phyloP scores from a whole-genome alignment of 768 basidiomycete species.

The Chlorophyllum brunneum region DNA sequence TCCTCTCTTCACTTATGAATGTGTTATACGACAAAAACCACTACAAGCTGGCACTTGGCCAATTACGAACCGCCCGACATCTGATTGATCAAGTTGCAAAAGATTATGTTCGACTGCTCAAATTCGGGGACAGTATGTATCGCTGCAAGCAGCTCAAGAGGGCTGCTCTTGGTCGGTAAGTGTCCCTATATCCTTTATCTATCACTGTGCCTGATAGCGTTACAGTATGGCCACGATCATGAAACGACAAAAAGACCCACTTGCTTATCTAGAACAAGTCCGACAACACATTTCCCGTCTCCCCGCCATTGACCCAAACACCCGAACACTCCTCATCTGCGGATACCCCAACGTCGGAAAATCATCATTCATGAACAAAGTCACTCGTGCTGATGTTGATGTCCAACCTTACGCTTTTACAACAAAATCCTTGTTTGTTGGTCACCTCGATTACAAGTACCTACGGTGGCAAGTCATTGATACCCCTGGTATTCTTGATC shows the following conservation, averaged over 20 bases:
- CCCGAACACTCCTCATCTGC: conserved; percentile 94
- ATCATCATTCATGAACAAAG: conserved; percentile 99
- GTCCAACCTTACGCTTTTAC: conserved; percentile 99
- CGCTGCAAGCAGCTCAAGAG: conserved; percentile 98
- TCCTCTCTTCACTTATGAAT: conserved; percentile 93
- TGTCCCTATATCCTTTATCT: conserved; percentile 14
- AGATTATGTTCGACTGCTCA: conserved; percentile 93
- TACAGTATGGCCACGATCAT: conserved; percentile 96
- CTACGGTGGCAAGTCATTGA: conserved; percentile 99
- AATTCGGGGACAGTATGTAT: conserved; percentile 97
- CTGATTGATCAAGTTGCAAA: conserved; percentile 96
- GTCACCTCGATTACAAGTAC: conserved; percentile 98
- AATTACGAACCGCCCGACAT: conserved; percentile 93
- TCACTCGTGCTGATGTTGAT: conserved; percentile 98
- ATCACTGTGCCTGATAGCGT: conserved; percentile 7
- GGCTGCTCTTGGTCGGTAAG: conserved; percentile 93
- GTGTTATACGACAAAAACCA: conserved; percentile 99
- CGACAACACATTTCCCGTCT: conserved; percentile 98
- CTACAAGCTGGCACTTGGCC: conserved; percentile 97
- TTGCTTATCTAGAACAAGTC: conserved; percentile 98
- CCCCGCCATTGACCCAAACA: conserved; percentile 97
- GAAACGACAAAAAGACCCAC: conserved; percentile 96
- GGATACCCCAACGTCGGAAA: conserved; percentile 99
- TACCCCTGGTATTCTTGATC: conserved; percentile 97
- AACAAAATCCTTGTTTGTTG: conserved; percentile 97